Evolutionary conservation across 306 rosid species (phyloP).

Genomic region (Trifolium repens): DNA sequence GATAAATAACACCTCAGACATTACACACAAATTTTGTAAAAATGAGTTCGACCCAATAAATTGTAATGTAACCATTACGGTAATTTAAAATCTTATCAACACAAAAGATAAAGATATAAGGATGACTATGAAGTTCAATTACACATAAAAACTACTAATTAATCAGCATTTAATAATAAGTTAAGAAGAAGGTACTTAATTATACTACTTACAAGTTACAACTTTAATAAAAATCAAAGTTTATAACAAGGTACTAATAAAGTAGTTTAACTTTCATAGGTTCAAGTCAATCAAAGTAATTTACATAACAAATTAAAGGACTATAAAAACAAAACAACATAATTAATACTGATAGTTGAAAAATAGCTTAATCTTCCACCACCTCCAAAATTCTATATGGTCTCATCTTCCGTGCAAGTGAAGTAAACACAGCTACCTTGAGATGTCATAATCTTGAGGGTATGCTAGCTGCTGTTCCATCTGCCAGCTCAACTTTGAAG

Average conservation of each 20-base stretch:
- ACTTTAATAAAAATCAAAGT: slow-evolving; percentile 52
- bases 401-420: slow-evolving; percentile 46
- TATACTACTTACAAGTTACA: slow-evolving; percentile 56
- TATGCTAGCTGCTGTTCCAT: slow-evolving; percentile 78
- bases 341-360: slow-evolving; percentile 49
- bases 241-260: slow-evolving; percentile 49
- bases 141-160: slow-evolving; percentile 44
- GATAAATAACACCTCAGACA: too few relatives aligned
- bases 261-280: slow-evolving; percentile 53
- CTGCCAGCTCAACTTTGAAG: slow-evolving; percentile 90
- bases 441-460: slow-evolving; percentile 78
- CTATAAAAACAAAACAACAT: slow-evolving; percentile 25
- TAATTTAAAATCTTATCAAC: background rate
- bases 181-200: slow-evolving; percentile 56
- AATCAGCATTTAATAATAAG: slow-evolving; percentile 47
- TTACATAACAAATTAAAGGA: slow-evolving; percentile 55
- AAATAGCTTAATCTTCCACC: slow-evolving; percentile 67
- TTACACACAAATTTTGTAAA: too few relatives aligned
- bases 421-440: slow-evolving; percentile 60
- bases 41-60: too few relatives aligned
- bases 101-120: background rate
- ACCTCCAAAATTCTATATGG: slow-evolving; percentile 59
- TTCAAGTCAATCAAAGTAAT: slow-evolving; percentile 70
- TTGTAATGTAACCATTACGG: background rate
- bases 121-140: background rate